Percentiles rank a stretch among this genome's conserved stretches.
These are phyloP conservation scores for Aleurites moluccanus DNA, from an alignment of 441 rosid species.

Conservation along the genomic window DNA sequence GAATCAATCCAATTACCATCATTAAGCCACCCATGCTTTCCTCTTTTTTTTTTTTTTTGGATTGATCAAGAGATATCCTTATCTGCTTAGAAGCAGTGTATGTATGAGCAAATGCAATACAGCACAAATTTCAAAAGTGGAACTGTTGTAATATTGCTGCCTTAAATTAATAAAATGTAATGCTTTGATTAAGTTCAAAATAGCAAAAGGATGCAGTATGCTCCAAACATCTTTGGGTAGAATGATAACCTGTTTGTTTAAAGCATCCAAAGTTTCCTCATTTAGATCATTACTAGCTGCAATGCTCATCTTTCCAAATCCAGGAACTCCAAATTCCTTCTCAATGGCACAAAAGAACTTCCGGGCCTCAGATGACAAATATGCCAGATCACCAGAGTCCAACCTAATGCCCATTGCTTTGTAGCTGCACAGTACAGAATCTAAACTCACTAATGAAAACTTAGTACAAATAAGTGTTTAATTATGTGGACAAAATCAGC, in stretches of 20 bases:
- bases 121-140: not conserved
- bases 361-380: constrained; percentile 70
- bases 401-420: constrained; percentile 82
- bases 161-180: not conserved
- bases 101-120: not conserved
- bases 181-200: not conserved
- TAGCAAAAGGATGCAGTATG: not conserved
- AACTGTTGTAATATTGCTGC: not conserved
- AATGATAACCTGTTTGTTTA: constrained; percentile 78
- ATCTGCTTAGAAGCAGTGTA: not conserved
- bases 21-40: not conserved
- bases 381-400: constrained; percentile 96
- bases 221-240: constrained; percentile 1
- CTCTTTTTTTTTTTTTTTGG: not conserved
- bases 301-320: constrained; percentile 66
- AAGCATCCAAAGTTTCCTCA: constrained; percentile 92
- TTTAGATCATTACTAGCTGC: constrained; percentile 97
- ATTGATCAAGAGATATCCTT: not conserved
- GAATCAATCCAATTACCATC: constrained; percentile 19
- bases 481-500: not conserved
- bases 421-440: constrained; percentile 53
- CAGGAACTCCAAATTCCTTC: constrained; percentile 63
- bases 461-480: constrained; percentile 13
- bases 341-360: constrained; percentile 64
- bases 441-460: constrained; percentile 27